These are phyloP conservation scores for Botrytis cinerea DNA, from an alignment of 2,329 filamentous ascomycete species.

Conservation along the genomic window DNA sequence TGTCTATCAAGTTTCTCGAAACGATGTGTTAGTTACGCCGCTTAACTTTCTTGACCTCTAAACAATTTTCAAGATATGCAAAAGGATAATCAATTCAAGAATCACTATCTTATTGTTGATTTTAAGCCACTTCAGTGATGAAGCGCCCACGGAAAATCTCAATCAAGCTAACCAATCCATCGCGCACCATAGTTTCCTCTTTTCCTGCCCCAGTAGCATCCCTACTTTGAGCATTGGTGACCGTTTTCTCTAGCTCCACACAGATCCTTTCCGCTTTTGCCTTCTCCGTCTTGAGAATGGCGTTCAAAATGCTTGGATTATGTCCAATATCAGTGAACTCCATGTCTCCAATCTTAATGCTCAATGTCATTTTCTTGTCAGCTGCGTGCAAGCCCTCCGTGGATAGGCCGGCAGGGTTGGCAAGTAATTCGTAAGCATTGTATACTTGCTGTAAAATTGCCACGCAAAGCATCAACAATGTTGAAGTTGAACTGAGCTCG, in stretches of 20 bases:
- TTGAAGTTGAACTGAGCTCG: background rate
- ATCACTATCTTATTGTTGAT: background rate
- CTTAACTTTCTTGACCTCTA: no score
- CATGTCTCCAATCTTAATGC: constrained; percentile 4
- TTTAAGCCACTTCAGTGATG: background rate
- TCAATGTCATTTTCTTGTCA: constrained; percentile 1
- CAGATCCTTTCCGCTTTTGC: background rate
- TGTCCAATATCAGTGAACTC: constrained; percentile 5
- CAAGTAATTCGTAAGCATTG: constrained; percentile 9
- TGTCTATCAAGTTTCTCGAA: no score
- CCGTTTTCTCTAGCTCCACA: background rate
- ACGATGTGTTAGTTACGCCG: no score
- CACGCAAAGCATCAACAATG: constrained; percentile 7
- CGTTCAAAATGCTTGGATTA: background rate
- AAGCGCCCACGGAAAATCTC: background rate
- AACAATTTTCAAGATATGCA: no score
- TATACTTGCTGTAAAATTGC: constrained; percentile 3
- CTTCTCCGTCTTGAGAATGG: constrained; percentile 1
- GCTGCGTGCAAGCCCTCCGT: background rate
- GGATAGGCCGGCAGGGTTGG: background rate
- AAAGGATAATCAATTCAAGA: background rate
- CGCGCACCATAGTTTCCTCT: background rate
- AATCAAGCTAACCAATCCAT: background rate
- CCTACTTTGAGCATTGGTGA: background rate
- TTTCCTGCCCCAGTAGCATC: background rate